phyloP scores from a whole-genome alignment of 23 red algal species.

The Gracilaria gracilis region DNA sequence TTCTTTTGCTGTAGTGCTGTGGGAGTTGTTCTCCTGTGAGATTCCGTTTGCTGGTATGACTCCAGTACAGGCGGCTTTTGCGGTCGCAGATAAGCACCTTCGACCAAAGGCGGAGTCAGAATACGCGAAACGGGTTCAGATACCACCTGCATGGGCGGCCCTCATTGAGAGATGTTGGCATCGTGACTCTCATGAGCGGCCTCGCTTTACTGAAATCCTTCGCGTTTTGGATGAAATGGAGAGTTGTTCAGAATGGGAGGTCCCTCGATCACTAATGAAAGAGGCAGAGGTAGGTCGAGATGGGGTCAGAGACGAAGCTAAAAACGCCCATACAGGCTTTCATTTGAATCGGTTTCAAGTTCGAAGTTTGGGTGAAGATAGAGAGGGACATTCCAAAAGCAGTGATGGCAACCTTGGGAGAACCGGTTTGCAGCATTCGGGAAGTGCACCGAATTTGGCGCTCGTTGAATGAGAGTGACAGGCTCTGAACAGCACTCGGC shows the following conservation, averaged over 20 bases:
- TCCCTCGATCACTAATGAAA: conserved; percentile 23
- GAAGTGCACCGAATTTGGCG: conserved; percentile 1
- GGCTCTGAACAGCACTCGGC: background rate
- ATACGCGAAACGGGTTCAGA: conserved; percentile 50
- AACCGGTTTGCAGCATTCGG: background rate
- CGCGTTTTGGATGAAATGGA: conserved; percentile 89
- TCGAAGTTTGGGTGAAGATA: background rate
- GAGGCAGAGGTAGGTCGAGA: background rate
- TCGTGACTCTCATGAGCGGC: conserved; percentile 64
- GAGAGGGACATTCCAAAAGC: background rate
- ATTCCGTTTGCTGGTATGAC: conserved; percentile 91
- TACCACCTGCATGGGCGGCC: conserved; percentile 73
- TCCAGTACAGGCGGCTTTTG: conserved; percentile 97
- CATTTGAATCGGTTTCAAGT: background rate
- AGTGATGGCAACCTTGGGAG: background rate
- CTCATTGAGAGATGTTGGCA: conserved; percentile 87
- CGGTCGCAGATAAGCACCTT: conserved; percentile 94
- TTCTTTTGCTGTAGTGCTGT: conserved; percentile 87
- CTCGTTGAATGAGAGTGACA: background rate
- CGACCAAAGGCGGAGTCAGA: conserved; percentile 78
- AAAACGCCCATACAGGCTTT: background rate
- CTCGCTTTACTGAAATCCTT: conserved; percentile 74
- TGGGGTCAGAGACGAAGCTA: background rate
- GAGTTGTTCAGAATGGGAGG: conserved; percentile 22
- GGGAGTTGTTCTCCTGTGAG: conserved; percentile 97